Base-by-base conservation (phyloP, 768 basidiomycete species). In the Amanita rubescens region DNA sequence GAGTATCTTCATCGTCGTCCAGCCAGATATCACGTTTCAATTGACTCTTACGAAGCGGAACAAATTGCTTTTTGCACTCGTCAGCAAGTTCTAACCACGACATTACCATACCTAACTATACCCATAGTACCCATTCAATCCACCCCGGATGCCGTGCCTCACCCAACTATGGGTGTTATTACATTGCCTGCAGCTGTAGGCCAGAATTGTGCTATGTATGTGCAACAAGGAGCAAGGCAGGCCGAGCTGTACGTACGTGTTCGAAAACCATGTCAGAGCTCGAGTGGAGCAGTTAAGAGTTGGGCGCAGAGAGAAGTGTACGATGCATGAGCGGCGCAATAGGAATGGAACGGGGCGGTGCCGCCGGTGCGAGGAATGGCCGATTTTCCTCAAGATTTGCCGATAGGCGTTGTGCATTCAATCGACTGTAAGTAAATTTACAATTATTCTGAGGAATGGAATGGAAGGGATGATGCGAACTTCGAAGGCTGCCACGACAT, bases 121-220 rank as follows among this genome's bases (percentile, higher is more conserved):
- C n/a, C n/a, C n/a, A n/a, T n/a, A n/a, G n/a, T n/a, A n/a, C n/a
- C n/a, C n/a, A n/a, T n/a, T n/a, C n/a, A 57, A 83, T 79, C 0
- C 85, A 84, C 59, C 83, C 83, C 0, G 72, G 73, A 3, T 86
- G 84, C 60, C 59, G 69, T 4, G 66, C 72, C 39, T 83, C 85
- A 57, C 71, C 82, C 15, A 60, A 66, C 15, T 58, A 70, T 5
- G 84, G 84, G n/a, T n/a, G n/a, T n/a, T 81, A 76, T 62, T 84
- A 86, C 44, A 85, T 86, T 68, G 82, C 75, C 11, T 86, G 84
- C 55, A 70, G 74, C n/a, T 84, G 82, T 60, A 64, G 70, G 4
- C 67, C 72, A 0, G 62, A 86, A 57, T 85, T 86, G 62, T 86
- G 84, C 58, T 85, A 87, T 61, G 45, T 81, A 8, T 88, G 87